Conservation (phyloP, 169 alveolate genomes). For the Eimeria mitis region DNA sequence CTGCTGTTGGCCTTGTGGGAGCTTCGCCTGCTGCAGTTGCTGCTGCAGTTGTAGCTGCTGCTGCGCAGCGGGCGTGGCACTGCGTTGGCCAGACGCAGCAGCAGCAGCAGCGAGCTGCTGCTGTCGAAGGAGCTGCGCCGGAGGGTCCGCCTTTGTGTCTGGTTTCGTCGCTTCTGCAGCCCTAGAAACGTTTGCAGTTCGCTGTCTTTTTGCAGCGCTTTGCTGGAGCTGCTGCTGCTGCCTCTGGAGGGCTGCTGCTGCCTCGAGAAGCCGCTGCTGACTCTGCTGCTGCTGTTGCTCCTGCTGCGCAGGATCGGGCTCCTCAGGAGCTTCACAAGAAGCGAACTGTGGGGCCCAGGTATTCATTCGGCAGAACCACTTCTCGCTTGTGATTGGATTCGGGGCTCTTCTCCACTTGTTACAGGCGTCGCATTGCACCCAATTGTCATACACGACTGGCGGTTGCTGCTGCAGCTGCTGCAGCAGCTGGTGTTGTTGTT, state of each 20-base stretch:
- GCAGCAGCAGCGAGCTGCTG: constrained; percentile 75
- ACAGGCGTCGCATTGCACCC: constrained; percentile 83
- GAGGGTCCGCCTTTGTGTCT: constrained; percentile 43
- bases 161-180: constrained; percentile 38
- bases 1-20: constrained; percentile 56
- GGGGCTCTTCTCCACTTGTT: constrained; percentile 81
- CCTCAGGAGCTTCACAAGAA: constrained; percentile 80
- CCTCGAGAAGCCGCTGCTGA: constrained; percentile 44
- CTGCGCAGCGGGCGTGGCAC: constrained; percentile 28
- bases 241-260: constrained; percentile 55
- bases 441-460: constrained; percentile 65
- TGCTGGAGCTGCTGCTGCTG: constrained; percentile 62
- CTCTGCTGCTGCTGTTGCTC: constrained; percentile 59
- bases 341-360: constrained; percentile 82
- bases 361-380: constrained; percentile 79
- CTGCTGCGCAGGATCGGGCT: constrained; percentile 79
- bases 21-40: constrained; percentile 38
- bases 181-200: constrained; percentile 34
- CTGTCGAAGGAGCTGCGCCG: constrained; percentile 66
- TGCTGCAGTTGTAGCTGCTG: constrained; percentile 52
- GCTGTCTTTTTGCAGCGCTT: constrained; percentile 75
- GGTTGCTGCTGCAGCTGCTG: constrained; percentile 61
- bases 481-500: constrained; percentile 52
- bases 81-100: constrained; percentile 69
- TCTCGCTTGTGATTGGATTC: constrained; percentile 64